phyloP scores from a whole-genome alignment of 129 eudicot genomes.

The Gnaphalium uliginosum region DNA sequence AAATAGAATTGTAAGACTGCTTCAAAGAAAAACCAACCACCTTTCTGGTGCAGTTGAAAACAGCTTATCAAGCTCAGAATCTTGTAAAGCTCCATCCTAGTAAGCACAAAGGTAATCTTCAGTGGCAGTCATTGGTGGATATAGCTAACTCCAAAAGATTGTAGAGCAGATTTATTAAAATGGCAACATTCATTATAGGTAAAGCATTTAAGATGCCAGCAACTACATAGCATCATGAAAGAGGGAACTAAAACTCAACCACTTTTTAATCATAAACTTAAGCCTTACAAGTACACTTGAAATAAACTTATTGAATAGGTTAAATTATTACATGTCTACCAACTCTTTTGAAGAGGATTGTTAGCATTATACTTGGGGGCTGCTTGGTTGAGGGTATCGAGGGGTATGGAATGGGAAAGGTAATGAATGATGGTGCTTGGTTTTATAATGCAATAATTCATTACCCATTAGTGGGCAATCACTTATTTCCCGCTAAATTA shows the following conservation, averaged over 20 bases:
- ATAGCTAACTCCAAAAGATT: background rate
- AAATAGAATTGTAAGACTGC: slow-evolving; percentile 19
- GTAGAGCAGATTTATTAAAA: slow-evolving; percentile 9
- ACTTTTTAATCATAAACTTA: background rate
- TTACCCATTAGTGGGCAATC: too few species aligned
- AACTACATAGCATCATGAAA: slow-evolving; percentile 11
- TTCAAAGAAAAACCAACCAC: slow-evolving; percentile 39
- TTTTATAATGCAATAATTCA: too few species aligned
- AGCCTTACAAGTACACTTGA: slow-evolving; percentile 10
- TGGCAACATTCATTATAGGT: background rate
- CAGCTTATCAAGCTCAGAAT: slow-evolving; percentile 74
- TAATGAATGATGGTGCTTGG: too few species aligned
- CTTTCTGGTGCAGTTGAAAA: slow-evolving; percentile 99
- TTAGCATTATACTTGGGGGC: background rate
- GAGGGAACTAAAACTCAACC: slow-evolving; percentile 6
- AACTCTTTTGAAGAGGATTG: background rate
- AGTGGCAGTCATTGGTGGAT: slow-evolving; percentile 17
- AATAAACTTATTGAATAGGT: background rate
- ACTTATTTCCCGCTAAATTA: too few species aligned
- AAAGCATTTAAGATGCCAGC: slow-evolving; percentile 16
- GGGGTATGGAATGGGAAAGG: too few species aligned
- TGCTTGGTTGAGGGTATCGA: too few species aligned
- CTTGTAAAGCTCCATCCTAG: slow-evolving; percentile 79
- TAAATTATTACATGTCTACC: background rate
- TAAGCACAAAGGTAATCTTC: slow-evolving; percentile 32